Percentiles rank a stretch among this genome's conserved stretches.
Conservation (phyloP, 192 early-diverging fungal genomes). For the Allomyces macrogynus region DNA sequence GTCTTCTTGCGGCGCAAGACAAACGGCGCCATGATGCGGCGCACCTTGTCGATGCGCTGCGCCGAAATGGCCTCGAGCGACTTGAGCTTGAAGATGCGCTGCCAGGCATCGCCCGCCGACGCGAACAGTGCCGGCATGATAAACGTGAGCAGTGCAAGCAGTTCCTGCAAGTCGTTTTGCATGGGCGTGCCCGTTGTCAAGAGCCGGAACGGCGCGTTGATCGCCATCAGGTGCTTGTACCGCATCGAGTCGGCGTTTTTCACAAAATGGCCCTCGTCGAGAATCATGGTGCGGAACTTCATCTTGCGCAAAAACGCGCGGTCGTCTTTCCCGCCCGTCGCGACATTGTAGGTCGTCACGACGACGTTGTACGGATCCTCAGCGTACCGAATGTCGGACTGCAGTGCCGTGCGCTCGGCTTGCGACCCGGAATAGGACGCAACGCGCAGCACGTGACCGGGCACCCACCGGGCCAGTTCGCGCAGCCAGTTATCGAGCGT, state of each 20-base stretch:
- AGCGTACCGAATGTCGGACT: conserved; percentile 27
- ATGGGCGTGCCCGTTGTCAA: conserved; percentile 67
- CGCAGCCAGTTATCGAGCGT: conserved; percentile 81
- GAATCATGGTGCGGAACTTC: conserved; percentile 42
- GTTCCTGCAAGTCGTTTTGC: conserved; percentile 79
- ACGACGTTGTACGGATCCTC: conserved; percentile 33
- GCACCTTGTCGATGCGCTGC: conserved; percentile 54
- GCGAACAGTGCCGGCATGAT: conserved; percentile 63
- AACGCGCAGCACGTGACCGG: conserved; percentile 36
- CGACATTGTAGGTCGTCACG: conserved; percentile 67
- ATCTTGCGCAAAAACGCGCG: conserved; percentile 47
- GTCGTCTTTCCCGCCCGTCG: conserved; percentile 46
- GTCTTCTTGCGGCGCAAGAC: conserved; percentile 63
- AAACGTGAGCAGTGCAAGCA: conserved; percentile 63
- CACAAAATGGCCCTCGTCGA: conserved; percentile 83
- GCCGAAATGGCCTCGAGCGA: conserved; percentile 10
- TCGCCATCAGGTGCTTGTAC: conserved; percentile 54
- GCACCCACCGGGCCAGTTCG: conserved; percentile 48
- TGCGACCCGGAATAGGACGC: conserved; percentile 38
- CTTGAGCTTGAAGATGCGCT: conserved; percentile 43
- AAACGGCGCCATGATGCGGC: conserved; percentile 70
- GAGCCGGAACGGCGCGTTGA: conserved; percentile 33
- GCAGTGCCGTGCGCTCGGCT: conserved; percentile 27
- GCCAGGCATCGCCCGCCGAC: conserved; percentile 24
- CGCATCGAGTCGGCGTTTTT: conserved; percentile 66